phyloP scores from a whole-genome alignment of 352 stramenopile species.

The Elongisporangium prolatum region DNA sequence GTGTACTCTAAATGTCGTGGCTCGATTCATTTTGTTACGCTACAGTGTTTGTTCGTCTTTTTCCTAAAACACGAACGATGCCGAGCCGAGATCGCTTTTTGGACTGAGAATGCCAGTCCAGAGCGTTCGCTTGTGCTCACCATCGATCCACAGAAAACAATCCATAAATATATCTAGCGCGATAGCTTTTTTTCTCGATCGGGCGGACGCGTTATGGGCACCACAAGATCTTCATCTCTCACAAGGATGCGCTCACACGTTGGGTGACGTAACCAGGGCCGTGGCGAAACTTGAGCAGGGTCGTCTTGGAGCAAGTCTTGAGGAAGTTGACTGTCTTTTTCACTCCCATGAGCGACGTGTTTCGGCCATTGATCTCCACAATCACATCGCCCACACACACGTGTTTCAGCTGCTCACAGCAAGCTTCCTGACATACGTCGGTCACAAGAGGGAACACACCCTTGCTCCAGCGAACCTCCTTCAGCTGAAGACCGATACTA shows the following conservation, averaged over 20 bases:
- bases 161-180: conserved; percentile 1
- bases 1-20: background rate
- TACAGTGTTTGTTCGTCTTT: background rate
- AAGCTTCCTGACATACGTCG: conserved; percentile 80
- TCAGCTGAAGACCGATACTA: conserved; percentile 82
- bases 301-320: conserved; percentile 83
- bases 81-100: too few relatives aligned
- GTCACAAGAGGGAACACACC: conserved; percentile 77
- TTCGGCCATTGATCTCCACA: conserved; percentile 86
- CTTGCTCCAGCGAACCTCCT: conserved; percentile 73
- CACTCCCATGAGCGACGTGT: conserved; percentile 85
- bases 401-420: conserved; percentile 78
- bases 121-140: background rate
- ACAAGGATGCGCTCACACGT: conserved; percentile 72
- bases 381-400: conserved; percentile 84
- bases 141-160: background rate
- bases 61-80: background rate
- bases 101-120: background rate
- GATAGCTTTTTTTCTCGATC: background rate
- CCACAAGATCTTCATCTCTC: conserved; percentile 3
- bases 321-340: conserved; percentile 89
- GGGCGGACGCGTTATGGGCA: background rate
- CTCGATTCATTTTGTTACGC: background rate
- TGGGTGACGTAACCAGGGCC: conserved; percentile 68
- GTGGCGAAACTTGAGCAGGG: conserved; percentile 80